Conservation (phyloP, 768 basidiomycete species). For the Hebeloma cylindrosporum region DNA sequence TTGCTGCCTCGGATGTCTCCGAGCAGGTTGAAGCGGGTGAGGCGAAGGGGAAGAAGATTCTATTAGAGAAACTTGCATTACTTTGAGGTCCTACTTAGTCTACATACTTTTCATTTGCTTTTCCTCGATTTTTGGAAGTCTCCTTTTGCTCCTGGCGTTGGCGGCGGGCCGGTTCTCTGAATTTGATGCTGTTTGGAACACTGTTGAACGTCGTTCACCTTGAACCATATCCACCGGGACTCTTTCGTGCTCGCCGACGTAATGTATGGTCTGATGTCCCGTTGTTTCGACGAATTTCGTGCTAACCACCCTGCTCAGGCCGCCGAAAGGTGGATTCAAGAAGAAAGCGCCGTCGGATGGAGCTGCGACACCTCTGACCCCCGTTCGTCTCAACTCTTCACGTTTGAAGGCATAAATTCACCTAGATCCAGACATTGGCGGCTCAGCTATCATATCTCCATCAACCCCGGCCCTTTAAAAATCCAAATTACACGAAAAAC, state of each 20-base stretch:
- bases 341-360: constrained; percentile 47
- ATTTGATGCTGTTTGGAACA: too few relatives aligned
- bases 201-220: too few relatives aligned
- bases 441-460: constrained; percentile 76
- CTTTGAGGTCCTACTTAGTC: constrained; percentile 24
- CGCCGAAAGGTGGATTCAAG: constrained; percentile 44
- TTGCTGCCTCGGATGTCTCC: constrained; percentile 43
- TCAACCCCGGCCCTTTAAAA: constrained; percentile 76
- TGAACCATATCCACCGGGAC: too few relatives aligned
- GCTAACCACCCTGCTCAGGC: constrained; percentile 32
- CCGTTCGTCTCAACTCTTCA: constrained; percentile 19
- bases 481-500: constrained; percentile 67
- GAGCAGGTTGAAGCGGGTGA: constrained; percentile 51
- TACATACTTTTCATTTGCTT: not conserved
- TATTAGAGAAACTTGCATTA: constrained; percentile 54
- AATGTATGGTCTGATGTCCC: not conserved
- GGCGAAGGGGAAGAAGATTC: constrained; percentile 69
- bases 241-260: too few relatives aligned
- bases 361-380: constrained; percentile 42
- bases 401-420: not conserved
- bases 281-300: too few relatives aligned
- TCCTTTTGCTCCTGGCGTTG: not conserved
- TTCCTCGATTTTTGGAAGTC: not conserved
- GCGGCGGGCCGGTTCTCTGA: too few relatives aligned
- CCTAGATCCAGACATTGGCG: constrained; percentile 54